Base-by-base conservation (phyloP, 306 rosid species). In the Prunus dulcis region DNA sequence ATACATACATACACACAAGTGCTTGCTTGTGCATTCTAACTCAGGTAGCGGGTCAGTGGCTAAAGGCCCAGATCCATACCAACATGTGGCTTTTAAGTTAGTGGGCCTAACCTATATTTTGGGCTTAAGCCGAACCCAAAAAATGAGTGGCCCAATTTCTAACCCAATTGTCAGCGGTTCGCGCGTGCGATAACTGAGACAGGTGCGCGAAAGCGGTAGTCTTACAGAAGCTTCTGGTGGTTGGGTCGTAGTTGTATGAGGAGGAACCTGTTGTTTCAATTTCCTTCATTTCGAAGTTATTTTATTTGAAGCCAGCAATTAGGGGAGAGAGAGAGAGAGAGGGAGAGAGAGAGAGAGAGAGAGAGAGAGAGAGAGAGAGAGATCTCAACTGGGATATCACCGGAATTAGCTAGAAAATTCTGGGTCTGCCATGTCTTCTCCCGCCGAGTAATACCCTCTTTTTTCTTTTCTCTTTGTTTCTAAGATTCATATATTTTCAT, bases 371-470 rank as follows among this genome's bases (percentile, higher is more conserved):
- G 1, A 62, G 51, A 64, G 22, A 49, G 9, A 47, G 72, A 80
- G 53, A 51, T 61, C 84, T 60, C 64, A 80, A 49, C 71, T 67
- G 67, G 63, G 52, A 30, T 23, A 3, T 34, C 66, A n/a, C 64
- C 69, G 32, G 20, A 79, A 58, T 73, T 61, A 41, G 77, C 84
- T 82, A 78, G 12, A 43, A 46, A 7, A 60, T 45, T 81, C 81
- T 64, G 75, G 53, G 64, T 80, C 78, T 20, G 58, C 88, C 73
- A 90, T 94, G 98, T 92, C 95, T 82, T 86, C 96, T 64, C 98
- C 98, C 47, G 96, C 89, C 41, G 99, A 96, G 99, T 96, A 92
- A 86, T 73, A 74, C 65, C 73, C 57, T 20, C 25, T 4, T 27
- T 72, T 19, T 77, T 62, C 7, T 10, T 57, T 27, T 30, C 46